These are phyloP conservation scores for Suillus paluster DNA, from an alignment of 768 basidiomycete species.

Conservation along the genomic window DNA sequence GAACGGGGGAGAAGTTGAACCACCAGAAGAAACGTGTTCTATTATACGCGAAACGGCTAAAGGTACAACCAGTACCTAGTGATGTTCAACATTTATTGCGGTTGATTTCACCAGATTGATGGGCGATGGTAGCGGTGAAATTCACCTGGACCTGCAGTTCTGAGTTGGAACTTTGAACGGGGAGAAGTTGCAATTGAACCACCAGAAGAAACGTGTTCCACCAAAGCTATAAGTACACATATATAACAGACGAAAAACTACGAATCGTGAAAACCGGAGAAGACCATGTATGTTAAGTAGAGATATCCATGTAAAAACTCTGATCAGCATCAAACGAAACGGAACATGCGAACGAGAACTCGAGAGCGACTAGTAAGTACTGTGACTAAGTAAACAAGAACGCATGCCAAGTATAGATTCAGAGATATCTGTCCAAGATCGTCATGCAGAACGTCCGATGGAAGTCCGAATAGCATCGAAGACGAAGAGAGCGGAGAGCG, in stretches of 20 bases:
- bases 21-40: slow-evolving; percentile 5
- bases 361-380: slow-evolving; percentile 28
- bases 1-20: too few species aligned
- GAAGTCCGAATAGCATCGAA: background rate
- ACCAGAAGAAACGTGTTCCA: slow-evolving; percentile 11
- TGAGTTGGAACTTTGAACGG: background rate
- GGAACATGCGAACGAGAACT: slow-evolving; percentile 18
- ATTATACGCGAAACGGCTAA: slow-evolving; percentile 25
- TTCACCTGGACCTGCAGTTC: too few species aligned
- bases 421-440: slow-evolving; percentile 30
- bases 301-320: too few species aligned
- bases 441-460: slow-evolving; percentile 11
- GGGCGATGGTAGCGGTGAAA: too few species aligned
- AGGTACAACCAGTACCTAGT: too few species aligned
- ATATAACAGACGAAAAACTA: slow-evolving; percentile 8
- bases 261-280: slow-evolving; percentile 13
- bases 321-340: slow-evolving; percentile 9
- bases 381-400: slow-evolving; percentile 22
- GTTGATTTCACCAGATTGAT: too few species aligned
- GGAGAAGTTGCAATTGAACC: too few species aligned
- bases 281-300: too few species aligned
- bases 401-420: slow-evolving; percentile 30
- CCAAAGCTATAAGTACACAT: slow-evolving; percentile 36
- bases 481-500: too few species aligned
- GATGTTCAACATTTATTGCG: too few species aligned